Percentiles rank a stretch among this genome's conserved stretches.
These are phyloP conservation scores for Russula sp. DNA, from an alignment of 768 basidiomycete genomes.

Conservation along the genomic window DNA sequence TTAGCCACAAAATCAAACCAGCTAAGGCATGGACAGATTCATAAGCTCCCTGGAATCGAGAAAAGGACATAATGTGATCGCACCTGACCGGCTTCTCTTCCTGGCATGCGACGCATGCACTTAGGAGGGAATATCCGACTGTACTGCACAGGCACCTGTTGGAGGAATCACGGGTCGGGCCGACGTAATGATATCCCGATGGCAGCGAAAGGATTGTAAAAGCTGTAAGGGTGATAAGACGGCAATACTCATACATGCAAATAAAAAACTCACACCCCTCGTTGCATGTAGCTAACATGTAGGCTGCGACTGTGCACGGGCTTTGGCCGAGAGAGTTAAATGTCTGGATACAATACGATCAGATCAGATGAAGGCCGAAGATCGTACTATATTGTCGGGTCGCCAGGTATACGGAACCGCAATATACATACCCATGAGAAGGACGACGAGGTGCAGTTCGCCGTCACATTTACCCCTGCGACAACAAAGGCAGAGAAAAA, in stretches of 20 bases:
- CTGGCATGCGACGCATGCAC: constrained; percentile 7
- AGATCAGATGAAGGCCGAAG: not conserved
- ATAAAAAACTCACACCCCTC: not conserved
- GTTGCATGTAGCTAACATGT: not conserved
- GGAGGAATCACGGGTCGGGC: not conserved
- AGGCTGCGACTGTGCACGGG: not conserved
- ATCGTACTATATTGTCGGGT: no score
- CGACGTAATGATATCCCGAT: not conserved
- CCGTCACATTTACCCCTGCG: no score
- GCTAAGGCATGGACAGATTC: not conserved
- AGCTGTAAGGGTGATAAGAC: not conserved
- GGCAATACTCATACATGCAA: not conserved
- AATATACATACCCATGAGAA: not conserved
- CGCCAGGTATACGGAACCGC: no score
- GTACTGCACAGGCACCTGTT: constrained; percentile 3
- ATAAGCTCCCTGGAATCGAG: no score
- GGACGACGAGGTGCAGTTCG: not conserved
- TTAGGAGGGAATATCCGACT: not conserved
- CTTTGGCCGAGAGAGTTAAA: not conserved
- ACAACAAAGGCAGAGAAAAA: no score
- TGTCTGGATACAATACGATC: not conserved
- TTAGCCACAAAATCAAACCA: constrained; percentile 3
- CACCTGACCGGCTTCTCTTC: not conserved
- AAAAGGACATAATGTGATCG: not conserved
- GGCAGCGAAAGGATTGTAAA: not conserved